Conservation (phyloP, 1,139 yeast genomes). For the Taphrina betulina region DNA sequence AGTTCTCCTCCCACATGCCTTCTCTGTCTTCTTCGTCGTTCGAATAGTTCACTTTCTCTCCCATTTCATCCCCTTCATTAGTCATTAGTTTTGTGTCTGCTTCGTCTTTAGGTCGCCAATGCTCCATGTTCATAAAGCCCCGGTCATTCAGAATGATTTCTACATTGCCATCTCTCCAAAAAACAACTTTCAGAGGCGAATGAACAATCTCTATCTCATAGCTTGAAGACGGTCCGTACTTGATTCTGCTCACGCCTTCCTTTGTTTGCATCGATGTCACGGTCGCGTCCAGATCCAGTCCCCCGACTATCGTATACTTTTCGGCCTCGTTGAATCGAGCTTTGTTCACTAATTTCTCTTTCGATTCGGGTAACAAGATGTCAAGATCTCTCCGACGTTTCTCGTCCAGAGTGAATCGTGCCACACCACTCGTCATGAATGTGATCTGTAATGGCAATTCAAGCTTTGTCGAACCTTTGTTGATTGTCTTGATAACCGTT, state of each 20-base stretch:
- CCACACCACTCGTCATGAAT: conserved; percentile 55
- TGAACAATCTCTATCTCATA: conserved; percentile 49
- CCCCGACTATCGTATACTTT: conserved; percentile 56
- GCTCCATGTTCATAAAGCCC: conserved; percentile 74
- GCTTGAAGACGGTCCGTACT: conserved; percentile 49
- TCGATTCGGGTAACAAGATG: conserved; percentile 40
- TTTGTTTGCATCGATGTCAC: conserved; percentile 28
- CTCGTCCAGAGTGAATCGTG: conserved; percentile 68
- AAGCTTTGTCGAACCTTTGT: conserved; percentile 42
- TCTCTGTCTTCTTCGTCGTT: conserved; percentile 35
- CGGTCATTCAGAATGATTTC: conserved; percentile 67
- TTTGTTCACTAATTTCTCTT: conserved; percentile 34
- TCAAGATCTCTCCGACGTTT: conserved; percentile 47
- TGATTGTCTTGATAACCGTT: conserved; percentile 49
- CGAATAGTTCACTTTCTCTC: conserved; percentile 21
- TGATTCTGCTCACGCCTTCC: conserved; percentile 40
- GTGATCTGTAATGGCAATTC: conserved; percentile 59
- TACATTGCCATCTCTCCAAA: conserved; percentile 50
- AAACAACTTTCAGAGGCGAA: conserved; percentile 56
- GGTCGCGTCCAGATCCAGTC: conserved; percentile 38
- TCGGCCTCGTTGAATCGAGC: conserved; percentile 62
- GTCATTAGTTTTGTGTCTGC: conserved; percentile 40
- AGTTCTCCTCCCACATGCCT: conserved; percentile 51
- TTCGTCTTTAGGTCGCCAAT: conserved; percentile 51
- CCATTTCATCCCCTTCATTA: conserved; percentile 42